Percentiles rank a stretch among this genome's conserved stretches.
Conservation (phyloP, 2,329 filamentous ascomycete species). For the Corynespora cassiicola region DNA sequence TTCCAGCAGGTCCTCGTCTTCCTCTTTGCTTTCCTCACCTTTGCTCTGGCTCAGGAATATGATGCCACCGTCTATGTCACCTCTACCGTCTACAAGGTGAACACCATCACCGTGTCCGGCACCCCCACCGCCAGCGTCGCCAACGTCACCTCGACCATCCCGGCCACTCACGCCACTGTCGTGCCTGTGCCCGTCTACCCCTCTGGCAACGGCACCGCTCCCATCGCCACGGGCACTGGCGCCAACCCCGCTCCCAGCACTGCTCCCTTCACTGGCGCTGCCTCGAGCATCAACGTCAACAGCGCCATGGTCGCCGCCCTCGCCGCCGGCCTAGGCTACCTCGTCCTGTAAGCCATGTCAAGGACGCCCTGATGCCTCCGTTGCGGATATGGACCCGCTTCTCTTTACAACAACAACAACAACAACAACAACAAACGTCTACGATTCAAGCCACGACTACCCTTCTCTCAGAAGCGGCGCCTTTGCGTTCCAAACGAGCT, state of each 20-base stretch:
- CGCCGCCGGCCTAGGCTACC: conserved; percentile 40
- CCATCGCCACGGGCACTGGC: conserved; percentile 19
- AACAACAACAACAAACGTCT: conserved; percentile 40
- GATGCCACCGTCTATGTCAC: conserved; percentile 46
- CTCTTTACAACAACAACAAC: conserved; percentile 39
- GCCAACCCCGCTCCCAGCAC: conserved; percentile 11
- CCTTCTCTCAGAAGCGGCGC: conserved; percentile 21
- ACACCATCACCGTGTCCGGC: conserved; percentile 44
- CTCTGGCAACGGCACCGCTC: conserved; percentile 26
- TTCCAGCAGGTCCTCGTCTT: conserved; percentile 41
- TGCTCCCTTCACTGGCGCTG: conserved; percentile 40
- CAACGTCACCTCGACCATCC: conserved; percentile 43
- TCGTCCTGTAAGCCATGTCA: conserved; percentile 39
- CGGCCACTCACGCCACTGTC: conserved; percentile 11
- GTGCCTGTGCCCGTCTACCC: conserved; percentile 14
- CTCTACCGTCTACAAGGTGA: conserved; percentile 45
- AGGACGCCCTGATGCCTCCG: conserved; percentile 8
- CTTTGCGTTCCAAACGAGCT: conserved; percentile 1
- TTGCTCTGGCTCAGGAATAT: conserved; percentile 38
- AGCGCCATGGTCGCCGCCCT: conserved; percentile 33
- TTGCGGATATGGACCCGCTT: conserved; percentile 17
- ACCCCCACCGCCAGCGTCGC: conserved; percentile 30
- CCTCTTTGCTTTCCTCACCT: conserved; percentile 41
- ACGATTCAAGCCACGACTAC: conserved; percentile 23
- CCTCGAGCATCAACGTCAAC: conserved; percentile 38